Percentiles rank a stretch among this genome's conserved stretches.
These are phyloP conservation scores for Pseudopithomyces maydicus DNA, from an alignment of 2,329 filamentous ascomycete genomes.

Conservation along the genomic window DNA sequence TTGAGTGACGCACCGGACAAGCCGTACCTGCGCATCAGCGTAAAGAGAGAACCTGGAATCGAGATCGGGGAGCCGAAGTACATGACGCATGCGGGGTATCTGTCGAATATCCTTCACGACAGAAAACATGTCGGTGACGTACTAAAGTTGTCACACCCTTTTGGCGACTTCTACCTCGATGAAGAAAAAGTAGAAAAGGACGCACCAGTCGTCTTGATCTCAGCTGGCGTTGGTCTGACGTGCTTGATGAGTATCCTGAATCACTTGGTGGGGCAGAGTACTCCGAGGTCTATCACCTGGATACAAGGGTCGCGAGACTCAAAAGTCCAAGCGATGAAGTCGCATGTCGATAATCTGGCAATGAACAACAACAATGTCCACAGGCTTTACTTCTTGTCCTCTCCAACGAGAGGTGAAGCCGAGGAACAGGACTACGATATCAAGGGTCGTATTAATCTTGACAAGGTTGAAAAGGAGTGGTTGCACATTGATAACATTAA, in stretches of 20 bases:
- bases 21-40: constrained; percentile 70
- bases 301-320: constrained; percentile 64
- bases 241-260: constrained; percentile 70
- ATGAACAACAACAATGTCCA: constrained; percentile 55
- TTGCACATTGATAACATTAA: constrained; percentile 61
- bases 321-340: constrained; percentile 60
- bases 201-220: constrained; percentile 67
- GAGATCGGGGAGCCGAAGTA: constrained; percentile 52
- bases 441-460: constrained; percentile 63
- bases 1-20: constrained; percentile 68
- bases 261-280: constrained; percentile 46
- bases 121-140: constrained; percentile 64
- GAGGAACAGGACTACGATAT: constrained; percentile 64
- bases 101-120: constrained; percentile 73
- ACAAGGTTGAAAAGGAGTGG: constrained; percentile 58
- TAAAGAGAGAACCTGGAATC: constrained; percentile 69
- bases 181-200: constrained; percentile 47
- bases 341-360: constrained; percentile 53
- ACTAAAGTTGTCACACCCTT: constrained; percentile 69
- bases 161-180: constrained; percentile 66
- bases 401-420: constrained; percentile 49
- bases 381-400: constrained; percentile 63
- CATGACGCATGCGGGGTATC: constrained; percentile 63
- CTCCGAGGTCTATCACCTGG: constrained; percentile 61
- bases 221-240: constrained; percentile 71